Percentiles rank a stretch among this genome's conserved stretches.
phyloP scores from a whole-genome alignment of 2,329 filamentous ascomycete species.

The Pezicula carpinea region DNA sequence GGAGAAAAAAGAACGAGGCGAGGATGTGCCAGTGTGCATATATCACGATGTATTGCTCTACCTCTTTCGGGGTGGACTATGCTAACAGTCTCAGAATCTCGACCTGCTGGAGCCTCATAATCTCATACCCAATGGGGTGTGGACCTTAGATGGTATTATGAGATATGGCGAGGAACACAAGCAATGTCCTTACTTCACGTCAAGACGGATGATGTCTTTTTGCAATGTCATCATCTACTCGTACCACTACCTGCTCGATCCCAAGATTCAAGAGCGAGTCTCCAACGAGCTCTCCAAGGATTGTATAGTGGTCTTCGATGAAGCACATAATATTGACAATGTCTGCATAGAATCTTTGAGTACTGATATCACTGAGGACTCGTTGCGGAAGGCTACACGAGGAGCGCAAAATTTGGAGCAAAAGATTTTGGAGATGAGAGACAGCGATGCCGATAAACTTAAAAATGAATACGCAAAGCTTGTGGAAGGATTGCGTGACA shows the following conservation, averaged over 20 bases:
- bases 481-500: constrained; percentile 83
- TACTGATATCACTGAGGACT: constrained; percentile 95
- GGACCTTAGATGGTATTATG: constrained; percentile 86
- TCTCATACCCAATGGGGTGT: constrained; percentile 88
- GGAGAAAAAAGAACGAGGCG: constrained; percentile 93
- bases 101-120: constrained; percentile 94
- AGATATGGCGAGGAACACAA: constrained; percentile 92
- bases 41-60: constrained; percentile 74
- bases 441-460: constrained; percentile 89
- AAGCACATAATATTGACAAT: constrained; percentile 99
- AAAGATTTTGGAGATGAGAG: constrained; percentile 90
- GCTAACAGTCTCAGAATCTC: constrained; percentile 60
- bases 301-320: constrained; percentile 97
- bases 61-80: neutral
- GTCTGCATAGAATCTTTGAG: constrained; percentile 97
- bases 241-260: constrained; percentile 95
- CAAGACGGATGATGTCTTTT: constrained; percentile 96
- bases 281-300: constrained; percentile 96
- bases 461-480: constrained; percentile 95
- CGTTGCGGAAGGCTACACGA: constrained; percentile 80
- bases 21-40: constrained; percentile 88
- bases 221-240: constrained; percentile 99
- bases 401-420: constrained; percentile 87
- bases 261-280: constrained; percentile 84
- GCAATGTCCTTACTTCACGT: constrained; percentile 96